Base-by-base conservation (phyloP, 805 yeast species). In the Yamadazyma scolyti region DNA sequence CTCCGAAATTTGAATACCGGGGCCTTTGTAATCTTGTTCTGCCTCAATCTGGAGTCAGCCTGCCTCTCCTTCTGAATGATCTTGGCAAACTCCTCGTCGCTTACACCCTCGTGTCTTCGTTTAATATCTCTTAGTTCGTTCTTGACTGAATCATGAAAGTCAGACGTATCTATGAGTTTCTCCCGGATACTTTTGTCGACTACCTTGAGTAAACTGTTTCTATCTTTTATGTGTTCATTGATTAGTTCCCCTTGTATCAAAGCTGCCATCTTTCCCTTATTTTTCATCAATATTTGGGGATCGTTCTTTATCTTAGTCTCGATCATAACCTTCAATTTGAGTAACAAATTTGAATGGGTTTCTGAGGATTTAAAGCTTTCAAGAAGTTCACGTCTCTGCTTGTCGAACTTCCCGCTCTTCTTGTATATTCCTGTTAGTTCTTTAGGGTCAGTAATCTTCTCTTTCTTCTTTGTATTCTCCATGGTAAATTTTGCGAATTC, bases 211-310 rank as follows among this genome's bases (percentile, higher is more conserved):
- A 66, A 42, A n/a, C 56, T 36, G 18, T 41, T 37, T 4, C 13
- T 25, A 10, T 34, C 43, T 12, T 39, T 37, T 23, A 38, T 42
- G 28, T 50, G 54, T 28, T 52, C 47, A 38, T 47, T 46, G 31
- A 71, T 59, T 27, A 73, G 61, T 20, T 68, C 71, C 2, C 78
- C 75, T 41, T 73, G 78, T 2, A 74, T 66, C 36, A 73, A 47
- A 0, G 79, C 79, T 0, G 68, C 70, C 46, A 70, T 56, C 28
- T 65, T 70, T 2, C 77, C 78, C 31, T 61, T 68, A 48, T 73
- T 74, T 43, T 71, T 61, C 40, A 60, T 48, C 13, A 74, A 47
- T 11, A 74, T 60, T 12, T 61, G 49, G 1, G 78, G 78, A 40
- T 74, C 76, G 20, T 62, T 54, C 27, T 61, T 56, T 15, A 73